Percentiles rank a stretch among this genome's conserved stretches.
These are phyloP conservation scores for Hirschfeldia incana DNA, from an alignment of 345 rosid genomes.

Conservation along the genomic window DNA sequence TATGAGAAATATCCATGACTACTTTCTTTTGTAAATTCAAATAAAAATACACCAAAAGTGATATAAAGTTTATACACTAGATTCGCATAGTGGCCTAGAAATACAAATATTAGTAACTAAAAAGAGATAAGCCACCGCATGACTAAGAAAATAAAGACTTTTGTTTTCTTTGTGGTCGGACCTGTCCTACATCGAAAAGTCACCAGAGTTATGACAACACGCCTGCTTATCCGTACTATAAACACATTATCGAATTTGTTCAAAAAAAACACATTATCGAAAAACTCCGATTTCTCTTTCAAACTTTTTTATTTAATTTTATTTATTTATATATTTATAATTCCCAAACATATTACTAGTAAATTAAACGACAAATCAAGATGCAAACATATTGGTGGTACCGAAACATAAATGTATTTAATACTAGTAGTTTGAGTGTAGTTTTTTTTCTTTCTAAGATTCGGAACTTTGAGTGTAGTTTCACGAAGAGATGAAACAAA, in stretches of 20 bases:
- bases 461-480: not conserved
- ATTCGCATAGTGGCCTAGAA: conserved; percentile 15
- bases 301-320: not conserved
- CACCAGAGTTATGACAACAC: conserved; percentile 39
- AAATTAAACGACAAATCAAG: conserved; percentile 37
- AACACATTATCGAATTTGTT: not conserved
- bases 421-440: not conserved
- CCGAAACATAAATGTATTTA: conserved; percentile 23
- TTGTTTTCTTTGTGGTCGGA: conserved; percentile 25
- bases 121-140: conserved; percentile 3
- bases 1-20: not conserved
- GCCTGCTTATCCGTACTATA: conserved; percentile 56
- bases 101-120: not conserved
- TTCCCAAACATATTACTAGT: not conserved
- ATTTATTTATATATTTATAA: not conserved
- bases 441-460: too few relatives aligned
- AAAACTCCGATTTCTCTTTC: conserved; percentile 29
- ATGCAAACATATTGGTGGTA: conserved; percentile 41
- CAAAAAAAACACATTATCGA: conserved; percentile 10
- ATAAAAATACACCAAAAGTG: not conserved
- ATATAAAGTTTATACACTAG: not conserved
- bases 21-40: not conserved
- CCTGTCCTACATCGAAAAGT: conserved; percentile 37
- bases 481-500: conserved; percentile 33
- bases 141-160: conserved; percentile 4